Evolutionary conservation across 2,329 filamentous ascomycete species (phyloP).

Genomic region (Pyricularia sp.): DNA sequence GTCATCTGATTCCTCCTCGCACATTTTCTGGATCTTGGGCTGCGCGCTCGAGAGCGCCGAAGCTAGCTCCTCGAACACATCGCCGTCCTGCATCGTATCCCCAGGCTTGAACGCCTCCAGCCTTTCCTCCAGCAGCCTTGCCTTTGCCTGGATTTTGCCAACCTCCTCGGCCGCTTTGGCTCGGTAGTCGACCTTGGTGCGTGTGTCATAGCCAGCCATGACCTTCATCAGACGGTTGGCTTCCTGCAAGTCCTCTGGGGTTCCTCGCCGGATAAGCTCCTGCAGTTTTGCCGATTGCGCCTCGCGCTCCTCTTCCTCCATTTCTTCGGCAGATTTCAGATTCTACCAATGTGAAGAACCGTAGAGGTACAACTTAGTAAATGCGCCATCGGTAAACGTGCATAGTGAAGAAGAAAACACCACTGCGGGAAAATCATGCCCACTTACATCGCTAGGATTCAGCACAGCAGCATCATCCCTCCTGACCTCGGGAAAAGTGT

Average conservation of each 20-base stretch:
- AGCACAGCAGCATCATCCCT: slow-evolving; percentile 91
- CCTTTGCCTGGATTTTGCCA: slow-evolving; percentile 90
- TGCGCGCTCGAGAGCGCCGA: slow-evolving; percentile 85
- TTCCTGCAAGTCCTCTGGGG: slow-evolving; percentile 89
- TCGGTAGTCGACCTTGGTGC: slow-evolving; percentile 93
- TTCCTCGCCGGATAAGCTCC: slow-evolving; percentile 85
- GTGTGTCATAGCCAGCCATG: slow-evolving; percentile 95
- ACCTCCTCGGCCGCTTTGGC: slow-evolving; percentile 97
- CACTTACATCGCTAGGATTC: slow-evolving; percentile 87
- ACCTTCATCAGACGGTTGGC: slow-evolving; percentile 98
- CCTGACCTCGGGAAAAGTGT: slow-evolving; percentile 86
- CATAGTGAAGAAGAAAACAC: not conserved
- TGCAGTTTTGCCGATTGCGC: slow-evolving; percentile 98
- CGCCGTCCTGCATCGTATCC: slow-evolving; percentile 62
- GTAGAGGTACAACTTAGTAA: slow-evolving; percentile 16
- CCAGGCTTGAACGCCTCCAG: slow-evolving; percentile 75
- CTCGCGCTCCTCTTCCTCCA: slow-evolving; percentile 93
- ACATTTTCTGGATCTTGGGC: slow-evolving; percentile 99
- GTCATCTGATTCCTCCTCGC: slow-evolving; percentile 95
- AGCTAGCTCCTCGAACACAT: slow-evolving; percentile 75
- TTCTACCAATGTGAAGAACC: slow-evolving; percentile 47
- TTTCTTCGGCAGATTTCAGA: slow-evolving; percentile 91
- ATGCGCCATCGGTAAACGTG: not conserved
- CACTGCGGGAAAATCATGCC: not conserved
- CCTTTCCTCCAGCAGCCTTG: slow-evolving; percentile 83